phyloP scores from a whole-genome alignment of 2,329 filamentous ascomycete genomes.

The Talaromyces sp. region DNA sequence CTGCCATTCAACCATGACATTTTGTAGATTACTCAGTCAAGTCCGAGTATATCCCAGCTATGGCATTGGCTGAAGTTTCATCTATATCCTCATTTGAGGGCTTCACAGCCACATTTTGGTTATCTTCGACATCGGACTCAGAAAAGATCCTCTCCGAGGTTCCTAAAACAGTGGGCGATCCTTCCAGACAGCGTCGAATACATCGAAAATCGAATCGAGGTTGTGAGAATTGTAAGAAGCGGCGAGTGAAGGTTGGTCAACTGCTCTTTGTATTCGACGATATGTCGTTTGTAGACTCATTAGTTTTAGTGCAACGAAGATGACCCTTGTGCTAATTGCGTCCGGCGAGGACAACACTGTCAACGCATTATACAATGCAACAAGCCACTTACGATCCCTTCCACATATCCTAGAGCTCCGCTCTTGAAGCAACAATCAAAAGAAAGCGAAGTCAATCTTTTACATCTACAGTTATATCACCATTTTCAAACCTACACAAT shows the following conservation, averaged over 20 bases:
- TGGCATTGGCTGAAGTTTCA: neutral
- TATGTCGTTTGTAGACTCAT: neutral
- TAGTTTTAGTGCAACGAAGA: constrained; percentile 5
- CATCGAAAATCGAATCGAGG: constrained; percentile 14
- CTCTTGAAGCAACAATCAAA: neutral
- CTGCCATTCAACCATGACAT: neutral
- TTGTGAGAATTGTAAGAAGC: constrained; percentile 13
- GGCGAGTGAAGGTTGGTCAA: constrained; percentile 10
- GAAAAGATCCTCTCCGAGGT: constrained; percentile 1
- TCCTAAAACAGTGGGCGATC: constrained; percentile 8
- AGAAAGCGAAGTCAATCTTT: neutral
- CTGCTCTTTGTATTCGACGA: neutral
- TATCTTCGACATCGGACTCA: neutral
- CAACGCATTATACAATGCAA: neutral
- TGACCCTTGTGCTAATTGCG: constrained; percentile 12
- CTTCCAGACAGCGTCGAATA: constrained; percentile 10
- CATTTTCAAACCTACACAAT: constrained; percentile 12
- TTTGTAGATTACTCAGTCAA: neutral
- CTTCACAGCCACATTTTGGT: constrained; percentile 7
- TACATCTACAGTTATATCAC: constrained; percentile 6
- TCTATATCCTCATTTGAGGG: constrained; percentile 1
- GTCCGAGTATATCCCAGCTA: neutral
- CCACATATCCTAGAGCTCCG: neutral
- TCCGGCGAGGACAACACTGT: constrained; percentile 11
- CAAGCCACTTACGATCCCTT: neutral